Base-by-base conservation (phyloP, 148 eudicot species). In the Rhododendron ferrugineum region DNA sequence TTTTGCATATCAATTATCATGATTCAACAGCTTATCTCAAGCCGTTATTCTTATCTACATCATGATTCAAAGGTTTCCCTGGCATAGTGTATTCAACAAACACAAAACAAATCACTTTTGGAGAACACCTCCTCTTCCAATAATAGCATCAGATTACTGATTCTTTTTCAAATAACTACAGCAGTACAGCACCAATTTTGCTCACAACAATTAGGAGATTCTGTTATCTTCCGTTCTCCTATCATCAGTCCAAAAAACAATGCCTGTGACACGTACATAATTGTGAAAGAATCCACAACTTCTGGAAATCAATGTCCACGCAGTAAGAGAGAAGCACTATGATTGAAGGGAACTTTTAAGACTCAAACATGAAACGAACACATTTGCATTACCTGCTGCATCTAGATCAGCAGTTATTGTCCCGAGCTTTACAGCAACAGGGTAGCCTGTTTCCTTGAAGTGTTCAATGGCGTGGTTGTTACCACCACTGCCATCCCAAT, bases 401-500 rank as follows among this genome's bases (percentile, higher is more conserved):
- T 96, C 97, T 72, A 96, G 83, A 89, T 95, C 99, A 85, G 95
- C 91, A 79, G 98, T 96, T 88, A 96, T 88, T 37, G 99, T 96
- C 84, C 99, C 99, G 89, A 96, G 99, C 91, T 96, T 96, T 79
- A 95, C 99, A 64, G 99, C 96, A 80, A 96, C 93, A 85, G 99
- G 99, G 86, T 90, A 91, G 20, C 87, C 86, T 34, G 98, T 94
- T 77, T 89, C 94, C 74, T 88, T 90, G 79, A 88, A 96, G 90
- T 96, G 95, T 87, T 95, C 95, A 84, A 96, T 85, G 44, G 99
- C 99, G 90, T 96, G 99, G 89, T 96, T 92, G 88, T 95, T 96
- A 82, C 99, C 98, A 77, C 99, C 99, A 88, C 85, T 94, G 83
- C 98, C 99, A 89, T 96, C 99, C 98, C 98, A 96, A 89, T 92